Evolutionary conservation across 177 flowering plant genomes (phyloP).

Genomic region (Telopea speciosissima): DNA sequence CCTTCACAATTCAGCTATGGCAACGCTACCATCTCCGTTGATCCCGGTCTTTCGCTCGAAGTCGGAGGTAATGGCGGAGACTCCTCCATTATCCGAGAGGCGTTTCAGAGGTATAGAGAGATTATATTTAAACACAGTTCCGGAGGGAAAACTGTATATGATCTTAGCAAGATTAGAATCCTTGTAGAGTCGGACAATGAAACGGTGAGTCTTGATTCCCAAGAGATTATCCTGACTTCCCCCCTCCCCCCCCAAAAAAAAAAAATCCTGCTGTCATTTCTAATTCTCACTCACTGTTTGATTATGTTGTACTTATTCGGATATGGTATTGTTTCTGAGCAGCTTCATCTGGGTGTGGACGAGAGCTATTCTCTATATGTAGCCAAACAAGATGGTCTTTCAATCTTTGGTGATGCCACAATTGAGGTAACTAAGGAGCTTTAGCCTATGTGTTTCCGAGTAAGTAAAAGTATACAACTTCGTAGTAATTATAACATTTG

Average conservation of each 20-base stretch:
- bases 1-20: conserved; percentile 58
- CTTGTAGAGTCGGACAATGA: conserved; percentile 26
- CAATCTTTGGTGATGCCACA: conserved; percentile 23
- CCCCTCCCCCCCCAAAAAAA: too few relatives aligned
- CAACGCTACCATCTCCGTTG: conserved; percentile 55
- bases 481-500: not conserved
- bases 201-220: conserved; percentile 18
- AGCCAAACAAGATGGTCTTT: conserved; percentile 17
- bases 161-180: conserved; percentile 17
- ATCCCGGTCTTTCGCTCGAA: conserved; percentile 56
- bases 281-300: not conserved
- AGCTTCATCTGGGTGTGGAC: conserved; percentile 32
- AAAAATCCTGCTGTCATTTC: not conserved
- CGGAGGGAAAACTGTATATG: conserved; percentile 10
- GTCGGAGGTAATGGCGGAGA: conserved; percentile 42
- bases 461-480: not conserved
- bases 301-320: not conserved
- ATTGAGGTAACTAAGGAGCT: conserved; percentile 22
- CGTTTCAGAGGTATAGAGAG: conserved; percentile 51
- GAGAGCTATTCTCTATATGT: conserved; percentile 33
- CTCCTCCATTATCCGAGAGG: conserved; percentile 46
- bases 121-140: conserved; percentile 53
- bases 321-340: not conserved
- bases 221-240: not conserved
- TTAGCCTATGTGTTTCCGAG: not conserved